Conservation (phyloP, 192 early-diverging fungal genomes). For the Cladochytrium replicatum region DNA sequence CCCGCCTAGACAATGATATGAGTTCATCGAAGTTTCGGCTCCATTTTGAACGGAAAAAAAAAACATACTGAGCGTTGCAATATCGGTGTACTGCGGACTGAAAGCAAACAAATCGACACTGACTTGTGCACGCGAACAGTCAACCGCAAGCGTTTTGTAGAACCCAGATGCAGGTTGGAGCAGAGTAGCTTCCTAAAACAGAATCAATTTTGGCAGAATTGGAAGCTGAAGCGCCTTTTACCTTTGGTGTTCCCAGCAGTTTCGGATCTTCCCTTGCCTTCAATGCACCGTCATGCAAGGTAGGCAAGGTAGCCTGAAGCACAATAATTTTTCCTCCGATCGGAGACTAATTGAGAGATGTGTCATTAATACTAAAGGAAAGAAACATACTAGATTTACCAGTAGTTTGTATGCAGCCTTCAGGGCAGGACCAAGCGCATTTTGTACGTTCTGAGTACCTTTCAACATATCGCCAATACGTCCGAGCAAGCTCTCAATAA, state of each 20-base stretch:
- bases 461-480: slow-evolving; percentile 75
- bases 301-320: slow-evolving; percentile 74
- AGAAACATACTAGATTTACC: no score
- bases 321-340: slow-evolving; percentile 87
- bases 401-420: slow-evolving; percentile 74
- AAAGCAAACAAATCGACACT: slow-evolving; percentile 83
- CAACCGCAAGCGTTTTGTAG: slow-evolving; percentile 87
- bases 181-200: slow-evolving; percentile 59
- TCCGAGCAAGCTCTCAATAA: slow-evolving; percentile 62
- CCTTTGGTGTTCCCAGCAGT: slow-evolving; percentile 78
- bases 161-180: slow-evolving; percentile 74
- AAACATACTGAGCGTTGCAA: slow-evolving; percentile 72
- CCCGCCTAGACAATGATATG: slow-evolving; percentile 34
- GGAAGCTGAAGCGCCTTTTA: slow-evolving; percentile 12
- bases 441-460: slow-evolving; percentile 66
- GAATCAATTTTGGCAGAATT: no score
- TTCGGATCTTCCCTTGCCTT: slow-evolving; percentile 80
- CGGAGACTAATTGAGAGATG: slow-evolving; percentile 12
- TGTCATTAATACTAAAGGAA: no score
- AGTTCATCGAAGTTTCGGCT: slow-evolving; percentile 2
- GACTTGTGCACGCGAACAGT: slow-evolving; percentile 83
- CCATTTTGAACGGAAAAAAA: slow-evolving; percentile 4
- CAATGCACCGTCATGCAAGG: slow-evolving; percentile 64
- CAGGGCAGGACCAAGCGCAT: slow-evolving; percentile 75
- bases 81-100: slow-evolving; percentile 72